phyloP scores from a whole-genome alignment of 1,139 yeast genomes.

The Taiozyma onychis region DNA sequence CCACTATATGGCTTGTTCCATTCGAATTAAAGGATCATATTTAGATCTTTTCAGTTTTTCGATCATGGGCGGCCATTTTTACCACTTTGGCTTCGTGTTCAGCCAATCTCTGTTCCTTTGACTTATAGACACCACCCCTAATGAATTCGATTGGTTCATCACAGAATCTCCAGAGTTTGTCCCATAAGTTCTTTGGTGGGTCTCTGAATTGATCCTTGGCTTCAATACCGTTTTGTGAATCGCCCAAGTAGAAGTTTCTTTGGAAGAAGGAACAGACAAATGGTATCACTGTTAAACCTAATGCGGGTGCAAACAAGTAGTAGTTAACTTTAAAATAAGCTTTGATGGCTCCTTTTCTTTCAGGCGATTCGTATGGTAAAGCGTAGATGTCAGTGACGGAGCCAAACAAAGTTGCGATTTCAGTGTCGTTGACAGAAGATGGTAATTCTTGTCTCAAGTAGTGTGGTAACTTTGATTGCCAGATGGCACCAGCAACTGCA shows the following conservation, averaged over 20 bases:
- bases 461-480: slow-evolving; percentile 6
- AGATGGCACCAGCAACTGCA: slow-evolving; percentile 38
- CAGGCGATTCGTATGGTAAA: slow-evolving; percentile 3
- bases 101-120: background rate
- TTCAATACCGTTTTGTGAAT: slow-evolving; percentile 10
- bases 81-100: background rate
- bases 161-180: background rate
- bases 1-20: too few relatives aligned
- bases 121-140: background rate
- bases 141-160: slow-evolving; percentile 1
- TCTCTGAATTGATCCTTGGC: background rate
- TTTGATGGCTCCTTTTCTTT: slow-evolving; percentile 7
- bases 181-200: slow-evolving; percentile 1
- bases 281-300: slow-evolving; percentile 6
- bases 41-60: background rate
- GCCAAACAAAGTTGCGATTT: background rate
- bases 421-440: slow-evolving; percentile 2
- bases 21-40: too few relatives aligned
- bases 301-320: slow-evolving; percentile 5
- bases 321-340: slow-evolving; percentile 6
- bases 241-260: slow-evolving; percentile 9
- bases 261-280: slow-evolving; percentile 7
- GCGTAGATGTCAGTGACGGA: slow-evolving; percentile 2
- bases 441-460: slow-evolving; percentile 7
- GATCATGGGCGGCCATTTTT: background rate